A percentile compares a stretch with the other conserved stretches of the same genome.
Evolutionary conservation across 2,329 filamentous ascomycete genomes (phyloP).

Genomic region (Penicillium sp.): DNA sequence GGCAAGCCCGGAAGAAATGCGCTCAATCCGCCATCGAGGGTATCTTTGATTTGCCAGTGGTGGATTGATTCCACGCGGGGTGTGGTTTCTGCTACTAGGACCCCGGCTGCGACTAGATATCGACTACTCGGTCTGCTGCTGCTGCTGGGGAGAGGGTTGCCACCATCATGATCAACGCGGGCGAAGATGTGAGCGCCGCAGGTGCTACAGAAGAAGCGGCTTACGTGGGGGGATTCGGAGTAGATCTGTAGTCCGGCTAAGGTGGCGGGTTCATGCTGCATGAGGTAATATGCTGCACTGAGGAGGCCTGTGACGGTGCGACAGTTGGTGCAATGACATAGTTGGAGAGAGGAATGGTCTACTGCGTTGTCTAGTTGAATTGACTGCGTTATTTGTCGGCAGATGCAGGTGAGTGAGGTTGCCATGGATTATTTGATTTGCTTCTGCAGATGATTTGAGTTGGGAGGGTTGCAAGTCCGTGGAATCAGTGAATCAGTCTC

Average conservation of each 20-base stretch:
- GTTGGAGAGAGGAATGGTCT: slow-evolving; percentile 29
- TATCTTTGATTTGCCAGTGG: slow-evolving; percentile 35
- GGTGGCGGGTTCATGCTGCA: slow-evolving; percentile 41
- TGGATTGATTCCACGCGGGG: slow-evolving; percentile 24
- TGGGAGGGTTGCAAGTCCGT: too few species aligned
- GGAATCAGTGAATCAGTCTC: too few species aligned
- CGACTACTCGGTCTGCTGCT: slow-evolving; percentile 19
- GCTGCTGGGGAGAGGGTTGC: too few species aligned
- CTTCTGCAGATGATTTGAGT: too few species aligned
- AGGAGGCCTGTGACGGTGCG: slow-evolving; percentile 54
- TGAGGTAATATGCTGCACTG: slow-evolving; percentile 48
- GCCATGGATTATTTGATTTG: slow-evolving; percentile 6
- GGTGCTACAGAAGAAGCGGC: slow-evolving; percentile 54
- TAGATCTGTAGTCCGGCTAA: slow-evolving; percentile 49
- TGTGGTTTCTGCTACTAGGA: slow-evolving; percentile 25
- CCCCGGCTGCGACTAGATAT: slow-evolving; percentile 41
- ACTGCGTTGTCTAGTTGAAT: slow-evolving; percentile 27
- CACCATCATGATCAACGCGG: too few species aligned
- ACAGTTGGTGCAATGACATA: slow-evolving; percentile 60
- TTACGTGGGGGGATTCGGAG: slow-evolving; percentile 46
- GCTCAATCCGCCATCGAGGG: slow-evolving; percentile 35
- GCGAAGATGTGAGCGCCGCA: slow-evolving; percentile 54
- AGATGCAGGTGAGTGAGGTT: slow-evolving; percentile 35
- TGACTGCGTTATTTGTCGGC: slow-evolving; percentile 28
- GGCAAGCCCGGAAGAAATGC: slow-evolving; percentile 28